These are phyloP conservation scores for Ceratocystis papillata DNA, from an alignment of 2,329 filamentous ascomycete genomes.

Conservation along the genomic window DNA sequence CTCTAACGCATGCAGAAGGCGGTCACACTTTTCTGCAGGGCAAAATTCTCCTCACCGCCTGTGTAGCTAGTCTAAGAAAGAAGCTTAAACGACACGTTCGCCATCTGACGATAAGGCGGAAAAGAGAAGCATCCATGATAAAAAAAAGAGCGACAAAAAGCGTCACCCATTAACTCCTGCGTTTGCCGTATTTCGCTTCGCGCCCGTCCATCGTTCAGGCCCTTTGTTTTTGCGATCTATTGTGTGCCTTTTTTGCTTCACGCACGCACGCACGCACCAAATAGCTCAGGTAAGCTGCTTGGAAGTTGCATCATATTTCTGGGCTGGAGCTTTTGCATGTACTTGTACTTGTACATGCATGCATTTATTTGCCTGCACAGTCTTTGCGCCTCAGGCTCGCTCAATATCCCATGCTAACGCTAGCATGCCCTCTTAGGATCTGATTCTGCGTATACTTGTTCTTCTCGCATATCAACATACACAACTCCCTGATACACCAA, in stretches of 20 bases:
- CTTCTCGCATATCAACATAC: conserved; percentile 13
- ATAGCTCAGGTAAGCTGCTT: neutral
- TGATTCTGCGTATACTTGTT: conserved; percentile 18
- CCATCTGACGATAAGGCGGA: conserved; percentile 13
- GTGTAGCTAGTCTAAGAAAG: neutral
- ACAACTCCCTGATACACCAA: conserved; percentile 1
- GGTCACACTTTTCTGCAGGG: neutral
- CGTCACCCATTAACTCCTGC: neutral
- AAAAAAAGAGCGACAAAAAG: neutral
- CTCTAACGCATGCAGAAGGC: neutral
- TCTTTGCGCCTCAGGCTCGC: neutral
- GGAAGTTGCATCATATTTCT: neutral
- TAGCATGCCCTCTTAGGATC: neutral
- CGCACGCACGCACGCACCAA: neutral
- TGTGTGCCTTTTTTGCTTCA: neutral
- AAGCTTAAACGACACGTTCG: conserved; percentile 24
- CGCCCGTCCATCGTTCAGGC: neutral
- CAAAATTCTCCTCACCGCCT: neutral
- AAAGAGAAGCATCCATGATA: neutral
- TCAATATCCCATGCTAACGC: neutral
- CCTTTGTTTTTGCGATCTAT: neutral
- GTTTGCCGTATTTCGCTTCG: neutral
- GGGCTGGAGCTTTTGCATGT: neutral
- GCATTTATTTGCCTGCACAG: neutral
- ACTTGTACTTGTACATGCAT: neutral